A percentile compares a stretch with the other conserved stretches of the same genome.
Evolutionary conservation across 2,329 filamentous ascomycete species (phyloP).

Genomic region (Hypoxylon rubiginosum): DNA sequence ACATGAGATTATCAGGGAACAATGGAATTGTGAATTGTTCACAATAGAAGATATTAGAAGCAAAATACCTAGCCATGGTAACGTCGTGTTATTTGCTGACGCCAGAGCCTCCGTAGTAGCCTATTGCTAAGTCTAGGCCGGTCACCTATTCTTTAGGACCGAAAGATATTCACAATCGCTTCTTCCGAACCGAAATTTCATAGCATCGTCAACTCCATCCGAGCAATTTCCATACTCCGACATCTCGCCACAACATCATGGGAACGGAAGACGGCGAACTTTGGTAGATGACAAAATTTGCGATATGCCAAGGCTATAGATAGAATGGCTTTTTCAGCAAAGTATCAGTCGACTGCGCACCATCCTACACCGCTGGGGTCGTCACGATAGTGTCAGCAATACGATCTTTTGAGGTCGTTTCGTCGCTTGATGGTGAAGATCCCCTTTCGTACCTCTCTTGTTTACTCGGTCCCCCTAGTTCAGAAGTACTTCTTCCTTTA

Average conservation of each 20-base stretch:
- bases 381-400: conserved; percentile 29
- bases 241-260: not conserved
- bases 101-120: conserved; percentile 6
- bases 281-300: not conserved
- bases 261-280: not conserved
- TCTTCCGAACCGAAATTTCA: not conserved
- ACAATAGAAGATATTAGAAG: conserved; percentile 2
- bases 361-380: not conserved
- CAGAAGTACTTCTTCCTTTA: not conserved
- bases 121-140: conserved; percentile 9
- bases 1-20: conserved; percentile 15
- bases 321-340: conserved; percentile 6
- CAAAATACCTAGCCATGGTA: conserved; percentile 3
- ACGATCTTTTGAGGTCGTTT: conserved; percentile 24
- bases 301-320: not conserved
- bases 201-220: not conserved
- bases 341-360: conserved; percentile 13
- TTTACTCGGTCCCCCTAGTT: not conserved
- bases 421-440: not conserved
- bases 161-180: not conserved
- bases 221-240: not conserved
- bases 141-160: not conserved
- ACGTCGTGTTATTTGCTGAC: conserved; percentile 11
- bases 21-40: not conserved
- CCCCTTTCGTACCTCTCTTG: not conserved